These are phyloP conservation scores for Dictyostelium citrinum DNA, from an alignment of 78 protist species.

Conservation along the genomic window DNA sequence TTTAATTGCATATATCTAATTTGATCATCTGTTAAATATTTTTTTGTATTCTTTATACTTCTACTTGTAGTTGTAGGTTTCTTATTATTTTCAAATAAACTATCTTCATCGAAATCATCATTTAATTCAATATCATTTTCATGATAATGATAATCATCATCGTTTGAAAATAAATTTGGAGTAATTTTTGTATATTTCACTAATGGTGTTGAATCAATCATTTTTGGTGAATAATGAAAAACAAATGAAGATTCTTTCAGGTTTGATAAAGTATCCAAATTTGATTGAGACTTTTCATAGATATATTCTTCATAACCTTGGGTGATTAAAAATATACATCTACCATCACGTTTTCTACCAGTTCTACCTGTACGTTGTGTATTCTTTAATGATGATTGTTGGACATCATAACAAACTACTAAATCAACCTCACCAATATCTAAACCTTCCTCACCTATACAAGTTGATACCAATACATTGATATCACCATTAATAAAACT, in stretches of 20 bases:
- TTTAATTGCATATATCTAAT: background rate
- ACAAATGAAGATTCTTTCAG: background rate
- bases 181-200: background rate
- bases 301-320: slow-evolving; percentile 59
- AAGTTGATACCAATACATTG: slow-evolving; percentile 94
- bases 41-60: background rate
- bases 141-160: background rate
- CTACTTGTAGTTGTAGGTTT: background rate
- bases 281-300: slow-evolving; percentile 7
- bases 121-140: background rate
- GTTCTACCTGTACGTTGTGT: slow-evolving; percentile 98
- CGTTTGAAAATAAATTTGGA: background rate
- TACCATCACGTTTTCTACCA: slow-evolving; percentile 91
- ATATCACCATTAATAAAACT: slow-evolving; percentile 81
- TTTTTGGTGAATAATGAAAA: background rate
- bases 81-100: background rate
- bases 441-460: slow-evolving; percentile 96
- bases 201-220: background rate
- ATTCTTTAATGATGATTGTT: slow-evolving; percentile 79
- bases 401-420: slow-evolving; percentile 91
- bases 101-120: background rate
- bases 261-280: background rate
- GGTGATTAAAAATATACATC: slow-evolving; percentile 51
- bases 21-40: background rate
- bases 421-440: slow-evolving; percentile 94